Evolutionary conservation across 148 eudicot species (phyloP), one percentile per base, ranked within the genome.

Genomic region (Silene conica): DNA sequence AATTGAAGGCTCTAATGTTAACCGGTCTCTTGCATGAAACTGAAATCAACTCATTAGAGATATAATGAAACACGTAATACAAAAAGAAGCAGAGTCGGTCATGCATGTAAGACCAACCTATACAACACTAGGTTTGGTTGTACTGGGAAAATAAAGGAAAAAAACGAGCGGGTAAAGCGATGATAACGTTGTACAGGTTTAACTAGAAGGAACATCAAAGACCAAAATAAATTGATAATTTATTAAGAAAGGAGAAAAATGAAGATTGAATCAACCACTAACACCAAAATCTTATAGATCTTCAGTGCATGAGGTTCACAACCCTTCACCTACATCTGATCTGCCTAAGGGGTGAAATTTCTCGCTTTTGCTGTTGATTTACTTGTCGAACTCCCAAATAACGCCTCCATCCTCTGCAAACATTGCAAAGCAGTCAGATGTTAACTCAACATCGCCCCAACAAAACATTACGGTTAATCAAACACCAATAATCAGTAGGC

Each of bases 391-490:
- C 80, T 81, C 83, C 80, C 80, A 81, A 54, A 81, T 69, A 70
- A 81, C 80, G 19, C 80, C 80, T 57, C 71, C 71, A 58, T 81
- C 83, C 77, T 81, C 83, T 81, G 80, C 83, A 77, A 62, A 28
- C 75, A 64, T 43, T 19, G 14, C 46, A 34, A 64, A 15, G 13
- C 63, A 59, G 26, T 20, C 11, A 71, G 16, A 28, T 26, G 54
- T 63, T 3, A 70, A 25, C 46, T 26, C 62, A 64, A 65, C 15
- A 19, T 52, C 18, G 20, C 61, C 18, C 21, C 43, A 38, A 34
- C 14, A 56, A 48, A 45, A 12, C 12, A 20, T 21, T 23, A 48
- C 18, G 6, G 3, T 11, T 45, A 18, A 21, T 34, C 22, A 8
- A 22, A 50, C 18, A 64, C 19, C 54, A 65, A 19, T 28, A 62